phyloP scores from a whole-genome alignment of 2,329 filamentous ascomycete species.

The Aspergillus chevalieri region DNA sequence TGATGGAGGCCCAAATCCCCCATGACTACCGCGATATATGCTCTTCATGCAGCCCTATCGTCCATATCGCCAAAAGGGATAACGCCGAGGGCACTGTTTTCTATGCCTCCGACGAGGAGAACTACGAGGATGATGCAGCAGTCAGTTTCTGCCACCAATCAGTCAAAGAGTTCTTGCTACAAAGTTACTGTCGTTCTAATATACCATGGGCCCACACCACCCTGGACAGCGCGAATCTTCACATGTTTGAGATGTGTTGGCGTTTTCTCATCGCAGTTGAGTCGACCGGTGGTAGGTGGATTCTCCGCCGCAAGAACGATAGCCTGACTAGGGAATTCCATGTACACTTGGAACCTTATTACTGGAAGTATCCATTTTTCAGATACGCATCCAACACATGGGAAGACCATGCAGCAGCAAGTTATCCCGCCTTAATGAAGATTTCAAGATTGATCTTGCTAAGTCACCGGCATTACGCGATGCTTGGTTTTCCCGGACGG shows the following conservation, averaged over 20 bases:
- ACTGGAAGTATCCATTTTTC: neutral
- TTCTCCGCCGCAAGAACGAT: neutral
- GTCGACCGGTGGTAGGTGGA: neutral
- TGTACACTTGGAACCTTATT: neutral
- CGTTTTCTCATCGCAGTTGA: neutral
- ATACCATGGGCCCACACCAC: neutral
- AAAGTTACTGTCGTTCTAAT: neutral
- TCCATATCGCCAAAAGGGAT: neutral
- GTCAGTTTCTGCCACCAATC: neutral
- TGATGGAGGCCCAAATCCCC: neutral
- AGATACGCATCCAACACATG: neutral
- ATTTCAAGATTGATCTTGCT: neutral
- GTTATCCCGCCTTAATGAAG: neutral
- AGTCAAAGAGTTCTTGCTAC: neutral
- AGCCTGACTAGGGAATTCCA: neutral
- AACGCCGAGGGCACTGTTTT: no score
- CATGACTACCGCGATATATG: neutral
- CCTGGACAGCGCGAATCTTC: neutral
- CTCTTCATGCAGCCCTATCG: neutral
- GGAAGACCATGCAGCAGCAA: neutral
- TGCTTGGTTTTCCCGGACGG: neutral
- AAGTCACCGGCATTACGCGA: neutral
- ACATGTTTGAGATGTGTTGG: neutral
- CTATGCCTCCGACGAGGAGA: no score
- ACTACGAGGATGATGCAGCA: neutral